These are phyloP conservation scores for Neckera pumila DNA, from an alignment of 225 moss, liverwort and hornwort genomes.

Conservation along the genomic window DNA sequence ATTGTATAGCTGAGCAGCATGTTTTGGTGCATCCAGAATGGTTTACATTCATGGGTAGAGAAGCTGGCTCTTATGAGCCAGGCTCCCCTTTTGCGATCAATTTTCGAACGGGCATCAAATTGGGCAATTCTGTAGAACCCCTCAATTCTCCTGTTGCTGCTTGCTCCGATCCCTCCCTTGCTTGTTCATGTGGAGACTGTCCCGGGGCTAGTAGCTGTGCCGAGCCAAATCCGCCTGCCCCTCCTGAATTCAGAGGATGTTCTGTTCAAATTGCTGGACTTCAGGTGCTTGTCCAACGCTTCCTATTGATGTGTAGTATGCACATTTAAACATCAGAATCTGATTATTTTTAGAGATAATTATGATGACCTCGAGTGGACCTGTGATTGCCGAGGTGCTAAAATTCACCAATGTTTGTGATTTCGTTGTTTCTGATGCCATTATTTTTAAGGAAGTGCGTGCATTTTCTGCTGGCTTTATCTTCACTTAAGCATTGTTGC, in stretches of 20 bases:
- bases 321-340: neutral
- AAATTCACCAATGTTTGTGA: neutral
- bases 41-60: conserved; percentile 82
- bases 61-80: conserved; percentile 59
- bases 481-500: neutral
- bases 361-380: neutral
- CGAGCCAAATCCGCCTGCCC: conserved; percentile 60
- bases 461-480: neutral
- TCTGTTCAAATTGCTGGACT: conserved; percentile 43
- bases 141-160: conserved; percentile 51
- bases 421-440: neutral
- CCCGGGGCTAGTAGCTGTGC: conserved; percentile 67
- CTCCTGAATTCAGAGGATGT: conserved; percentile 53
- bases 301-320: neutral
- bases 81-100: conserved; percentile 84
- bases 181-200: conserved; percentile 98
- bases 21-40: conserved; percentile 60
- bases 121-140: conserved; percentile 35
- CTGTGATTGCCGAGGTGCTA: neutral
- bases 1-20: conserved; percentile 4
- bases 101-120: conserved; percentile 45
- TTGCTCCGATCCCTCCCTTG: conserved; percentile 85
- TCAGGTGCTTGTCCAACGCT: conserved; percentile 31
- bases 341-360: neutral
- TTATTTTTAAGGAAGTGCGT: neutral